Evolutionary conservation across 306 rosid genomes (phyloP), one percentile per base, ranked within the genome.

Genomic region (Fragaria vesca): DNA sequence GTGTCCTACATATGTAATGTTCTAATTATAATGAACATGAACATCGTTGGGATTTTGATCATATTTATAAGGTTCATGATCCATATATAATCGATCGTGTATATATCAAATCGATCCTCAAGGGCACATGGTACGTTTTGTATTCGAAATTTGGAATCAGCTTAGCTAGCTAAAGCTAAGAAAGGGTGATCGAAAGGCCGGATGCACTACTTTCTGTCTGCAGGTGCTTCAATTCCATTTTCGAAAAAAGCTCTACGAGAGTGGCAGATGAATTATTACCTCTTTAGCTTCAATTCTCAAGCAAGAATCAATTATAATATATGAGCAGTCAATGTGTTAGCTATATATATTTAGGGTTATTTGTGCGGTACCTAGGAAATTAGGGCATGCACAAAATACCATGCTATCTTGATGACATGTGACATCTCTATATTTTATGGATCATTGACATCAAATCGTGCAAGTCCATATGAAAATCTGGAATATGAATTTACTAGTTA

Each of bases 361-460:
- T 16, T 34, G 3, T 36, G 16, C 3, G 47, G 48, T 9, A 66
- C 28, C 70, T 15, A 36, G 26, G 48, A 38, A 66, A 17, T 66
- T 66, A 66, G 71, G 71, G 71, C 71, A 36, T 36, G 8, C 71
- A 66, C 47, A 36, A 38, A 66, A 66, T 38, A 66, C 47, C 28
- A 66, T 18, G 71, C 71, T 43, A 36, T 66, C 71, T 63, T 34
- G 48, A 66, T 66, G 71, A 66, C 71, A 17, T 38, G 13, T 9
- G 71, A 36, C n/a, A 63, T 38, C 12, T 18, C 21, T 36, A 18
- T 66, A 30, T 62, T 66, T 36, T 18, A 65, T 16, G 10, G 12
- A 65, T 65, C 69, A 32, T 36, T 36, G 26, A 65, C 69, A 38
- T 38, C 70, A 66, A 66, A 66, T 36, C 46, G 26, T 63, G 21